phyloP scores from a whole-genome alignment of 148 eudicot genomes.

The Camellia lanceoleosa region DNA sequence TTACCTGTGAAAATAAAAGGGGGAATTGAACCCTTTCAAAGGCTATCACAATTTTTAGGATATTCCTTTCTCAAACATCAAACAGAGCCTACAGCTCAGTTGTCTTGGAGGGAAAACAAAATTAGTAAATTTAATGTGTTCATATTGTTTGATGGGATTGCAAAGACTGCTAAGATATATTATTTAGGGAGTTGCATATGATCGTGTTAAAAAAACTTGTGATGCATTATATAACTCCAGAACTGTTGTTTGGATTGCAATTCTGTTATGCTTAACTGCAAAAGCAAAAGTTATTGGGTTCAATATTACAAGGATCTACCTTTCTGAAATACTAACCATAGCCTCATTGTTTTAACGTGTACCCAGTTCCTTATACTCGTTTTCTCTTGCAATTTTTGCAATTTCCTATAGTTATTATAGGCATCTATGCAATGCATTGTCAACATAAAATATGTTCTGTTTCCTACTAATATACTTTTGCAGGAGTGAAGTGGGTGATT shows the following conservation, averaged over 20 bases:
- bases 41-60: neutral
- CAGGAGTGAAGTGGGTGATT: conserved; percentile 90
- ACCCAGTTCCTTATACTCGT: neutral
- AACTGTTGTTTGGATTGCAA: neutral
- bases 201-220: neutral
- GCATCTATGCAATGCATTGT: neutral
- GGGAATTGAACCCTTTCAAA: too few species aligned
- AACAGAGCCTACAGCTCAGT: neutral
- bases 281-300: neutral
- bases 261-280: neutral
- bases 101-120: too few species aligned
- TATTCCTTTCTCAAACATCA: neutral
- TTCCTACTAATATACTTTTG: conserved; percentile 14
- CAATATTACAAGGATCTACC: too few species aligned
- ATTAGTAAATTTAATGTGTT: neutral
- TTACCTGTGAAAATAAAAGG: too few species aligned
- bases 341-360: too few species aligned
- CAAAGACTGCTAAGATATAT: too few species aligned
- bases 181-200: neutral
- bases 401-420: neutral
- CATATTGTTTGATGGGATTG: neutral
- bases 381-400: neutral
- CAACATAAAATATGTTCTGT: neutral
- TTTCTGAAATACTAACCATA: too few species aligned
- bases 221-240: neutral